Conservation (phyloP, 495 filamentous ascomycete genomes). For the Trichoderma parareesei region DNA sequence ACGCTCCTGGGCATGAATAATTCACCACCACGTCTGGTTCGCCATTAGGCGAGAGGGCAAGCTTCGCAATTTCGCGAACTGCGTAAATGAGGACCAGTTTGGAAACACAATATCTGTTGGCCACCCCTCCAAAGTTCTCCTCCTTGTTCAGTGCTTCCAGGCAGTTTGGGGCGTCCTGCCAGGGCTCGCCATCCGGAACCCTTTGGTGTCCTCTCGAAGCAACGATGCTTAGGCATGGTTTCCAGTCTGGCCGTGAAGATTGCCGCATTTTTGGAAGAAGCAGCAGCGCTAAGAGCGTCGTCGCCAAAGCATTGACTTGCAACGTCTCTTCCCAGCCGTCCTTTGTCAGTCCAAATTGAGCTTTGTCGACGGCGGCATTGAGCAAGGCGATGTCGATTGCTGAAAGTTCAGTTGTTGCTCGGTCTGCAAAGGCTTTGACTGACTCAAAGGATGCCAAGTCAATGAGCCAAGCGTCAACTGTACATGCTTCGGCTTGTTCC, state of each 20-base stretch:
- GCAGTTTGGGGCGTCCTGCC: not conserved
- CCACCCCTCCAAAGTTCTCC: not conserved
- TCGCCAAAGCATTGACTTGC: not conserved
- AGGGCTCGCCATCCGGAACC: not conserved
- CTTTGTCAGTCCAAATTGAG: not conserved
- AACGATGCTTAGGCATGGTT: not conserved
- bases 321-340: not conserved
- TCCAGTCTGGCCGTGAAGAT: not conserved
- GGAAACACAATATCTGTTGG: not conserved
- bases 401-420: not conserved
- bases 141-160: not conserved
- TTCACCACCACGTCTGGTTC: not conserved
- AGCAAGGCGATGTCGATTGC: not conserved
- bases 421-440: not conserved
- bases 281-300: not conserved
- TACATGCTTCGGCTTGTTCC: not conserved
- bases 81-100: not conserved
- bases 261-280: not conserved
- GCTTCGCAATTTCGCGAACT: not conserved
- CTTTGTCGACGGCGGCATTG: not conserved
- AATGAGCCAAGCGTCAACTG: not conserved
- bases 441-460: not conserved
- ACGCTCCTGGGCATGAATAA: not conserved
- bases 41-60: not conserved
- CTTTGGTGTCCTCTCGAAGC: not conserved